phyloP scores from a whole-genome alignment of 139 green algal species.

The Coelastrella sp. region DNA sequence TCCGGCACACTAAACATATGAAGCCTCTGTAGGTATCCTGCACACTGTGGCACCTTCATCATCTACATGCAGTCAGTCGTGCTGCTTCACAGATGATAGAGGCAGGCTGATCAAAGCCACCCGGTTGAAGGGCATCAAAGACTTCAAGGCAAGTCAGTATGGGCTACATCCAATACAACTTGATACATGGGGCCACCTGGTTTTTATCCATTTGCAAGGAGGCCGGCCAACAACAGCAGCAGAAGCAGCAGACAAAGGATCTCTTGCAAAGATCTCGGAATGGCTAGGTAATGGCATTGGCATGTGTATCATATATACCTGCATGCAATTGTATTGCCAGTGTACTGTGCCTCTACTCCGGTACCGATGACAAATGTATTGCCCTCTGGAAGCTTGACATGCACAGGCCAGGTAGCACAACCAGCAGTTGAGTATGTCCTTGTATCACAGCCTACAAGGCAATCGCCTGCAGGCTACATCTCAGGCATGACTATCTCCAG shows the following conservation, averaged over 20 bases:
- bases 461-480: too few relatives aligned
- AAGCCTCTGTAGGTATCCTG: too few relatives aligned
- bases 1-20: too few relatives aligned
- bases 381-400: too few relatives aligned
- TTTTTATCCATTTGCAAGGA: conserved; percentile 50
- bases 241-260: background rate
- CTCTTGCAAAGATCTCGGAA: background rate
- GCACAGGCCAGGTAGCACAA: too few relatives aligned
- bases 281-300: conserved; percentile 19
- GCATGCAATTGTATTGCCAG: background rate
- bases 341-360: background rate
- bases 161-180: conserved; percentile 55
- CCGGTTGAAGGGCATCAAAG: conserved; percentile 64
- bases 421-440: too few relatives aligned
- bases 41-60: background rate
- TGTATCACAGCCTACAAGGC: too few relatives aligned
- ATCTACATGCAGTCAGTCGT: background rate
- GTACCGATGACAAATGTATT: too few relatives aligned
- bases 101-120: conserved; percentile 60
- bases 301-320: too few relatives aligned
- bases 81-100: conserved; percentile 45
- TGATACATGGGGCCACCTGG: conserved; percentile 46
- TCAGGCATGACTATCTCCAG: too few relatives aligned
- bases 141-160: conserved; percentile 58
- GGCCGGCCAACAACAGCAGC: background rate